Evolutionary conservation across 169 alveolate species (phyloP), one percentile per base, ranked within the genome.

Genomic region (Perkinsus chesapeaki): DNA sequence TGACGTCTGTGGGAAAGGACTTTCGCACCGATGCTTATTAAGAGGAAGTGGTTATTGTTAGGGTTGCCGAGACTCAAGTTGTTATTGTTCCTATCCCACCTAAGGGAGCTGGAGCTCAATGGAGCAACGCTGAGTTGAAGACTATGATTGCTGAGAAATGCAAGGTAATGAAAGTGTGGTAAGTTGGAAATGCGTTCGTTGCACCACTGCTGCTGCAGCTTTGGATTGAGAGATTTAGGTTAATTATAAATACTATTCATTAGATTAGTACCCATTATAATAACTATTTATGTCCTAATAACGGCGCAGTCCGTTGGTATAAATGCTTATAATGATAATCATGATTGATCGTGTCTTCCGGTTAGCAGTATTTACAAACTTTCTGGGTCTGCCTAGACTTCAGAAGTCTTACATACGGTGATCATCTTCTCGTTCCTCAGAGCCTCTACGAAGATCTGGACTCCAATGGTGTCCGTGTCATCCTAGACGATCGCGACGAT

Each of bases 61-160:
- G 60, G 92, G 99, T 98, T 43, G 99, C 99, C 37, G 97, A 99
- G 92, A 94, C 96, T 92, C 99, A 99, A 96, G 99, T 98, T 19
- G 99, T 99, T 43, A 97, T 98, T 73, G 97, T 99, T 37, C 99
- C 99, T 0, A 98, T 99, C 93, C 94, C 97, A 92, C 95, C 96
- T 48, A 98, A 98, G 93, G 97, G 60, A 43, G 60, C 60, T 43
- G 95, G 48, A 93, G 91, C 23, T 93, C 92, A 91, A 93, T 93
- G 93, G 73, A 93, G 93, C 93, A 48, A 47, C 47, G 92, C 47
- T 43, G 72, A 39, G 73, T 23, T 23, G 92, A 95, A 92, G 82
- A 95, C 91, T 93, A 95, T 72, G 97, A 95, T 73, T 93, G 95
- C 10, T 95, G 97, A 60, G 94, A 94, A 72, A 95, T 97, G 27